These are phyloP conservation scores for Phytophthora foliorum DNA, from an alignment of 352 stramenopile species.

Conservation along the genomic window DNA sequence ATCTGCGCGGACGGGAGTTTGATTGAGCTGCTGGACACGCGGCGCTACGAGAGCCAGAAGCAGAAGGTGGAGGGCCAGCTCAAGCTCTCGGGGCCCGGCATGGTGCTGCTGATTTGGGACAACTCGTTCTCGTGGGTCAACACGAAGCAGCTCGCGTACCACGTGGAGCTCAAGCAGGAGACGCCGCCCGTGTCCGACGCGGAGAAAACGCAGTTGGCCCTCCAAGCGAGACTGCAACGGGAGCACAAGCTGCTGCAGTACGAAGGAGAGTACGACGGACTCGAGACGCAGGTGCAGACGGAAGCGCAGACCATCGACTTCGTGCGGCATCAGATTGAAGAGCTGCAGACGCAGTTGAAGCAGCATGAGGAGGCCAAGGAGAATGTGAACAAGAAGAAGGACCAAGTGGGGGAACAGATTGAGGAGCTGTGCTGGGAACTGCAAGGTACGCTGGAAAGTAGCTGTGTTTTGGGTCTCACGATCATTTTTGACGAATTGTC, in stretches of 20 bases:
- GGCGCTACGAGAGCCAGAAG: conserved; percentile 77
- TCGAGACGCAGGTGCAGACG: conserved; percentile 58
- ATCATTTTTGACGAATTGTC: not conserved
- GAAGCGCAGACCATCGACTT: conserved; percentile 58
- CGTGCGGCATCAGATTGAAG: conserved; percentile 69
- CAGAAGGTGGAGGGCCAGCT: conserved; percentile 54
- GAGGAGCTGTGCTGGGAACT: conserved; percentile 77
- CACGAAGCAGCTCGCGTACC: conserved; percentile 80
- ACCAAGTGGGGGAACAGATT: conserved; percentile 57
- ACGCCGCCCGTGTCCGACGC: conserved; percentile 47
- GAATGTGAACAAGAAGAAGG: conserved; percentile 42
- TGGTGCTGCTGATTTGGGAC: conserved; percentile 80
- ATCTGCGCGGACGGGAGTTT: conserved; percentile 65
- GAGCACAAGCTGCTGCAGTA: conserved; percentile 48
- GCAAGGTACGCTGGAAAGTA: conserved; percentile 44
- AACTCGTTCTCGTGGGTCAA: conserved; percentile 90
- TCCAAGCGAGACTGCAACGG: conserved; percentile 54
- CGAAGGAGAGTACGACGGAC: conserved; percentile 47
- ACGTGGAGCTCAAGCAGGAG: conserved; percentile 74
- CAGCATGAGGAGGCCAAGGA: conserved; percentile 51
- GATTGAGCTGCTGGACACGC: conserved; percentile 58
- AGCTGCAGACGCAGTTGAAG: conserved; percentile 52
- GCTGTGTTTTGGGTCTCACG: not conserved
- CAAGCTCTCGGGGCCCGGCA: conserved; percentile 57
- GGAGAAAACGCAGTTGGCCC: conserved; percentile 57